Percentiles rank a stretch among this genome's conserved stretches.
These are phyloP conservation scores for Aureobasidium melanogenum DNA, from an alignment of 2,329 filamentous ascomycete genomes.

Conservation along the genomic window DNA sequence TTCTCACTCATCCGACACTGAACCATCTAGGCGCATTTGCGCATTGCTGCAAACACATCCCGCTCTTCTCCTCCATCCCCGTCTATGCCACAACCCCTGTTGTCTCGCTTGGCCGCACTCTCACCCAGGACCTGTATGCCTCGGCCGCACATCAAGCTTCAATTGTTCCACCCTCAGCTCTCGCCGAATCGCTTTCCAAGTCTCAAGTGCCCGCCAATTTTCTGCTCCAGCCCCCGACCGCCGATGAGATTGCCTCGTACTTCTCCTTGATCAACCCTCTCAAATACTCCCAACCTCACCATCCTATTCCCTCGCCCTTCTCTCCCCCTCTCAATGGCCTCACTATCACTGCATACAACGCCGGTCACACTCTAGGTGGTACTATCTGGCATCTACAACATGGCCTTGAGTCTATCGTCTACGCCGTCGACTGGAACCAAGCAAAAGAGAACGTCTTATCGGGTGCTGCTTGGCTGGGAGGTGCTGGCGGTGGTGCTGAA, in stretches of 20 bases:
- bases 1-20: constrained; percentile 87
- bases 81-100: constrained; percentile 92
- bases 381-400: constrained; percentile 99
- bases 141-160: constrained; percentile 84
- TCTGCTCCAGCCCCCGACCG: constrained; percentile 60
- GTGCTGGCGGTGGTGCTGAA: constrained; percentile 72
- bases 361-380: constrained; percentile 88
- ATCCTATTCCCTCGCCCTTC: constrained; percentile 77
- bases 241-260: constrained; percentile 85
- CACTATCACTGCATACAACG: constrained; percentile 93
- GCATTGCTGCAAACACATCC: constrained; percentile 94
- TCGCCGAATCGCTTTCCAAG: constrained; percentile 57
- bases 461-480: constrained; percentile 87
- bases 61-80: constrained; percentile 82
- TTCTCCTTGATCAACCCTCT: constrained; percentile 85
- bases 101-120: constrained; percentile 81
- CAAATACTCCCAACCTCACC: constrained; percentile 94
- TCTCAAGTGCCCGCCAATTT: constrained; percentile 41
- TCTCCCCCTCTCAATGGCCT: constrained; percentile 84
- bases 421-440: constrained; percentile 97
- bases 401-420: constrained; percentile 91
- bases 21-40: constrained; percentile 88
- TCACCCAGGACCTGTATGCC: constrained; percentile 85
- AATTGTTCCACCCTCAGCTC: constrained; percentile 62
- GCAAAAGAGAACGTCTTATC: constrained; percentile 91